A percentile compares a stretch with the other conserved stretches of the same genome.
Conservation (phyloP, 2,329 filamentous ascomycete species). For the Parafenestella ontariensis region DNA sequence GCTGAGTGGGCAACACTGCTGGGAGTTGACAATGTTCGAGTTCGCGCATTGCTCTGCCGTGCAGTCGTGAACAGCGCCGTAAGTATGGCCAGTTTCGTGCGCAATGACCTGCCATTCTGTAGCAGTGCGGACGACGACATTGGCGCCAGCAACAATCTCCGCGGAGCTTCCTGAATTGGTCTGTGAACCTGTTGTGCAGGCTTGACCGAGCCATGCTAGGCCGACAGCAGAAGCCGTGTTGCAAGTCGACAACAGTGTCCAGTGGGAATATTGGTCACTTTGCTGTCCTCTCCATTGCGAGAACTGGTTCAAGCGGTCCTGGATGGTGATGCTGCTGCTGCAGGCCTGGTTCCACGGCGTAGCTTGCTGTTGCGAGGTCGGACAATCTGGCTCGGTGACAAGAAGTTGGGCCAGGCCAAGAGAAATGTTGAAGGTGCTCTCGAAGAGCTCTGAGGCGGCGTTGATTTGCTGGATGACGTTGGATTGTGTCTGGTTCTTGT, state of each 20-base stretch:
- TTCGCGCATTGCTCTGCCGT: constrained; percentile 70
- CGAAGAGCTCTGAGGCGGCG: constrained; percentile 84
- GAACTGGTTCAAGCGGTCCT: constrained; percentile 82
- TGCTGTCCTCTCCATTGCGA: constrained; percentile 84
- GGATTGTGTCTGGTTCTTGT: constrained; percentile 69
- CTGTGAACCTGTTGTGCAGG: constrained; percentile 70
- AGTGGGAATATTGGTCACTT: constrained; percentile 85
- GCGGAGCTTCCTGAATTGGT: constrained; percentile 55
- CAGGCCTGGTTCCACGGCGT: constrained; percentile 88
- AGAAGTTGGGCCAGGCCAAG: constrained; percentile 87
- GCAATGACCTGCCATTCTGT: constrained; percentile 96
- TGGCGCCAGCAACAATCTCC: constrained; percentile 83
- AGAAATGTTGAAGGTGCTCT: constrained; percentile 92
- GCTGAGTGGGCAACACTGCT: constrained; percentile 83
- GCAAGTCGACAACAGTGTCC: constrained; percentile 86
- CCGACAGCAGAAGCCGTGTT: constrained; percentile 85
- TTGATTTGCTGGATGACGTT: constrained; percentile 88
- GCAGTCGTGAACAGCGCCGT: constrained; percentile 96
- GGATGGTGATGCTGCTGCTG: constrained; percentile 67
- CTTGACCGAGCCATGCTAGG: constrained; percentile 89
- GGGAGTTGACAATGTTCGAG: constrained; percentile 64
- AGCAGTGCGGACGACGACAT: constrained; percentile 83
- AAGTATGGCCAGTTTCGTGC: constrained; percentile 92
- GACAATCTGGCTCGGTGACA: constrained; percentile 77
- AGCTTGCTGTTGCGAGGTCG: constrained; percentile 68